Base-by-base conservation (phyloP, 2,329 filamentous ascomycete species). In the Aspergillus uvarum region DNA sequence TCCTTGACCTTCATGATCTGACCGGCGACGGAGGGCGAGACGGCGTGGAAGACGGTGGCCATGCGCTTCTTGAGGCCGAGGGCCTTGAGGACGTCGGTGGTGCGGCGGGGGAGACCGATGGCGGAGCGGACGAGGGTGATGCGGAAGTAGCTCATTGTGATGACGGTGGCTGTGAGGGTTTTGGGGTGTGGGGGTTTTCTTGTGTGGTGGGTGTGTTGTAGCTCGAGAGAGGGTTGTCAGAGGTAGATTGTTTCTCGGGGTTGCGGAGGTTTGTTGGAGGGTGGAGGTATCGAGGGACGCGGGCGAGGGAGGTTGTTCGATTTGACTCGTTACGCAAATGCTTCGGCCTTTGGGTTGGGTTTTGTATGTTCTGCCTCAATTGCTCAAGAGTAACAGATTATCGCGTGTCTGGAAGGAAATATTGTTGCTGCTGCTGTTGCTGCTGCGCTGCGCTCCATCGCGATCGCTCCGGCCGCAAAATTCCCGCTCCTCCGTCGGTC, bases 1-100 rank as follows among this genome's bases (percentile, higher is more conserved):
- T 97, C 93, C 82, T 97, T 97, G 69, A 97, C 92, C 77, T 89
- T 89, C 83, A 97, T 89, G 72, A 97, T 91, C 81, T 96, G 92
- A 73, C 93, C 93, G 10, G 93, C 93, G 63, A 91, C 87, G 67
- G 92, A 87, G 47, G 88, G 86, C 63, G 85, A 85, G 63, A 96
- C 92, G 42, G 91, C 90, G 77, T 96, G 89, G 82, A 96, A 96
- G 70, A 96, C 93, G 56, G 90, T 94, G 72, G 88, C 88, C 84
- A 89, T 88, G 70, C 93, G 90, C 75, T 90, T 91, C 70, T 88
- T 90, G 65, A 97, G 86, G 59, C 93, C 93, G 61, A 97, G 89
- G 19, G 93, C 90, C 63, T 88, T 84, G 59, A 97, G 89, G 21
- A 94, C 91, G 72, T 90, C 91, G 74, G 87, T 85, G 62, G 88